Base-by-base conservation (phyloP, 225 moss, liverwort and hornwort species). In the Straminergon stramineum region DNA sequence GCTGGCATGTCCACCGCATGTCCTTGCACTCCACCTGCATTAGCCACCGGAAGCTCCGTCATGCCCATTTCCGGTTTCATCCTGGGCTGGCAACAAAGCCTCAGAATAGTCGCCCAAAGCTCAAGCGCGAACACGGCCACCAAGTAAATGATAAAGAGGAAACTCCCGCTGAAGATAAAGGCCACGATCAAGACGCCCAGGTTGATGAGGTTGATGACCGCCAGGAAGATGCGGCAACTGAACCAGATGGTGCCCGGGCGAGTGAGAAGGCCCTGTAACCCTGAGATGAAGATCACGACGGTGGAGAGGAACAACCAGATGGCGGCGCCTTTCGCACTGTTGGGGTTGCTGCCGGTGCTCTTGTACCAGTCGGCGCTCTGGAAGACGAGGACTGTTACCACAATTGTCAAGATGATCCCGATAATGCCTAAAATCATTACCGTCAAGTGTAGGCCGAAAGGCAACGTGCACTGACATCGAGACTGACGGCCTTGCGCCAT, bases 291-390 rank as follows among this genome's bases (percentile, higher is more conserved):
- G 75, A 91, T 73, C 41, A 91, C 21, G 31, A 87, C 17, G 21
- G 89, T 87, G 27, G 91, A 64, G 31, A 89, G n/a, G 17, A 91
- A 57, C 39, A 91, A 60, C 91, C 91, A 91, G 71, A 91, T 35
- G 21, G 37, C 89, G 65, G 78, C 35, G 48, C 80, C 84, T n/a
- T 83, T 83, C 60, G 78, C 89, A 28, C 74, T 62, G 28, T 11
- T 48, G 45, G 30, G 57, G 73, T 22, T 39, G 64, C 20, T 37
- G 14, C 88, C 88, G 22, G n/a, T 69, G 78, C 68, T n/a, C 89
- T 67, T 74, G 69, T 82, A 82, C 76, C 67, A 57, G 26, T 30
- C 9, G 26, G 32, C 2, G 52, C 3, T 57, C 11, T 48, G 32
- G 67, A 85, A 67, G 28, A 81, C 67, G 60, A 82, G 37, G 30